Percentiles rank a stretch among this genome's conserved stretches.
These are phyloP conservation scores for Isabelozyma gotoi DNA, from an alignment of 805 yeast genomes.

Conservation along the genomic window DNA sequence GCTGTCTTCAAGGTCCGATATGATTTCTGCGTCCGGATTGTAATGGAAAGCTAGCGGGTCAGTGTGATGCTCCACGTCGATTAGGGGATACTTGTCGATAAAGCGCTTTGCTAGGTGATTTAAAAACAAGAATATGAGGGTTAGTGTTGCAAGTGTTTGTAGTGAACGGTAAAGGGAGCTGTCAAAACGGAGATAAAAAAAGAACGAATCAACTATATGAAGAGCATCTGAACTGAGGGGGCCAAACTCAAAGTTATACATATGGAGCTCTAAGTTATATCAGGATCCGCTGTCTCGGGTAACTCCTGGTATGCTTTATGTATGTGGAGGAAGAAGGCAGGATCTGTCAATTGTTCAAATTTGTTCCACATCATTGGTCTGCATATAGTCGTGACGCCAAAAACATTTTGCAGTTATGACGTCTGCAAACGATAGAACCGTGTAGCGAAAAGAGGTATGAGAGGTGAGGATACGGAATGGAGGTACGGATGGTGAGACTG, in stretches of 20 bases:
- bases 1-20: not conserved
- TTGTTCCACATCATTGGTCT: not conserved
- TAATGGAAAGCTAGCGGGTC: not conserved
- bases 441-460: no score
- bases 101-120: not conserved
- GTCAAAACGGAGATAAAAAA: not conserved
- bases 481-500: no score
- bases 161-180: not conserved
- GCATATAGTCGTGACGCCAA: not conserved
- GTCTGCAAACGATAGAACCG: no score
- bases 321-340: not conserved
- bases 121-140: not conserved
- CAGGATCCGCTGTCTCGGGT: no score
- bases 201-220: not conserved
- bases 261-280: no score
- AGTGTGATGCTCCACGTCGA: not conserved
- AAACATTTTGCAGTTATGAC: not conserved
- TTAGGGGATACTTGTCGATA: not conserved
- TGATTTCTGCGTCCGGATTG: not conserved
- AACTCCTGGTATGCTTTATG: not conserved
- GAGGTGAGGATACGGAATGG: not conserved
- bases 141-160: not conserved
- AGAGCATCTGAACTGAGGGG: not conserved
- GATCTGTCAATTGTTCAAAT: not conserved
- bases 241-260: not conserved